Conservation (phyloP, 306 rosid species). For the Sicyos edulis region DNA sequence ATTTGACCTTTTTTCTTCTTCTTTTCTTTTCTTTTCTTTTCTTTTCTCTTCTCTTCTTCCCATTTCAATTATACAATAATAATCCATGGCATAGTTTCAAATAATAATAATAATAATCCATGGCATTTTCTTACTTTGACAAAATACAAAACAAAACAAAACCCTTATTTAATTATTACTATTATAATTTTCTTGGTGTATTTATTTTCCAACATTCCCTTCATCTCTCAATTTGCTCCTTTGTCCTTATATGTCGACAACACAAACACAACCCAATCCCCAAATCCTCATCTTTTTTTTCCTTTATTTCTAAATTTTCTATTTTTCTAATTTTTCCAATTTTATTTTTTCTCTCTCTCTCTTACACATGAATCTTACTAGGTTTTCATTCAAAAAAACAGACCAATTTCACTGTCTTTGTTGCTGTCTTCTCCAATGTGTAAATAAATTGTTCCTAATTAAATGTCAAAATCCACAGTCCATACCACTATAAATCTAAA, state of each 20-base stretch:
- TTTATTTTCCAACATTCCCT: conserved; percentile 14
- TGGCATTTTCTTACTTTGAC: background rate
- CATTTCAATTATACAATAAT: background rate
- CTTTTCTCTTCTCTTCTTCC: too few relatives aligned
- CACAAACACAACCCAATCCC: conserved; percentile 1
- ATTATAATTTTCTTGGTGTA: background rate
- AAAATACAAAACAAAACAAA: background rate
- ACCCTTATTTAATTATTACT: background rate
- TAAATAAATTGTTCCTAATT: background rate
- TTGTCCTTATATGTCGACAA: conserved; percentile 17
- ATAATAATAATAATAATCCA: too few relatives aligned
- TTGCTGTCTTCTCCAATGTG: background rate
- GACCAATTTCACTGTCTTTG: background rate
- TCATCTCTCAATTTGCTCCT: conserved; percentile 5
- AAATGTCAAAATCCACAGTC: too few relatives aligned
- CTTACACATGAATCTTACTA: background rate
- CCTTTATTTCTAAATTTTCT: background rate
- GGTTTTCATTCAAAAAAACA: background rate
- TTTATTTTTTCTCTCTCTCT: background rate
- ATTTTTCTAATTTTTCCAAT: background rate
- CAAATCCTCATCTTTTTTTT: background rate
- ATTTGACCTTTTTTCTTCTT: conserved; percentile 3
- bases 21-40: background rate
- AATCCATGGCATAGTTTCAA: background rate
- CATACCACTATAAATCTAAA: too few relatives aligned